phyloP scores from a whole-genome alignment of 495 filamentous ascomycete species.

The Annulohypoxylon bovei region DNA sequence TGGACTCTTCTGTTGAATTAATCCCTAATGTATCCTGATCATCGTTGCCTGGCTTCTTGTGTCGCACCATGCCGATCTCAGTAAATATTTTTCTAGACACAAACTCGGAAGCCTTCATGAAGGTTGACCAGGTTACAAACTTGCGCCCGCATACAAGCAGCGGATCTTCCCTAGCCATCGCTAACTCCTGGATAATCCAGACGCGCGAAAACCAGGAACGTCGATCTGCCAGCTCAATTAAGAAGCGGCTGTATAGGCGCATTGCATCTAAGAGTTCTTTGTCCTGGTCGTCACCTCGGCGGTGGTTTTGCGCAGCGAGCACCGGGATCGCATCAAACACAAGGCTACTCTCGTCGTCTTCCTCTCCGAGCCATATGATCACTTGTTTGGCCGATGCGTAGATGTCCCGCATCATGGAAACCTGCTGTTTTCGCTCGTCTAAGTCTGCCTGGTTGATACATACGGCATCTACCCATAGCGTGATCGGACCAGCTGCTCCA shows the following conservation, averaged over 20 bases:
- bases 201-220: conserved; percentile 31
- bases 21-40: background rate
- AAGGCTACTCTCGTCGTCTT: conserved; percentile 7
- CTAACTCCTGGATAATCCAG: conserved; percentile 37
- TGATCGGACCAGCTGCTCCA: background rate
- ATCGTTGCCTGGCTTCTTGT: background rate
- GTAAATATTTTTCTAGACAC: conserved; percentile 12
- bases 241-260: conserved; percentile 13
- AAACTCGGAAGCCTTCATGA: conserved; percentile 6
- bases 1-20: background rate
- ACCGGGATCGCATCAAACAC: conserved; percentile 18
- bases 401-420: conserved; percentile 25
- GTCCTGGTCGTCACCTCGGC: background rate
- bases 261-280: background rate
- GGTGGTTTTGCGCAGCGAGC: background rate
- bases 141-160: conserved; percentile 15
- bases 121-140: conserved; percentile 6
- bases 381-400: conserved; percentile 17
- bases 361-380: conserved; percentile 22
- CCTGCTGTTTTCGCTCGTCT: conserved; percentile 15
- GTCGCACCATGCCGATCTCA: background rate
- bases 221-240: background rate
- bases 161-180: conserved; percentile 18
- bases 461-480: conserved; percentile 24
- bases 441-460: conserved; percentile 25